Evolutionary conservation across 1,284 basidiomycete genomes (phyloP).

Genomic region (Ceratobasidium sp.): DNA sequence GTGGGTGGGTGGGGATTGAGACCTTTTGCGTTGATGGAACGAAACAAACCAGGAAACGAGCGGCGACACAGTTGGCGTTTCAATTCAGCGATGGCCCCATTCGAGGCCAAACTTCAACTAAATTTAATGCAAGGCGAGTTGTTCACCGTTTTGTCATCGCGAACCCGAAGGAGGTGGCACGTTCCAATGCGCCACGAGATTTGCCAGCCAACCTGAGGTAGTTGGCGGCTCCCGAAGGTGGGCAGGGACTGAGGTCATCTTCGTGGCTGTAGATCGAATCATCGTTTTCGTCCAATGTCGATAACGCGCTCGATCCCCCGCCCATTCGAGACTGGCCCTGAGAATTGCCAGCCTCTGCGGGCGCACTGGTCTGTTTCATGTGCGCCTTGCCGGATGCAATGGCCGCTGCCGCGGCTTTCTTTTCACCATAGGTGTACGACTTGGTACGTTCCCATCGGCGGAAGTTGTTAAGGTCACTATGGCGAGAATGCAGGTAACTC

Average conservation of each 20-base stretch:
- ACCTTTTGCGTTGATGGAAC: conserved; percentile 5
- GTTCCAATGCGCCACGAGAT: conserved; percentile 6
- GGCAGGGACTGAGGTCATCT: conserved; percentile 17
- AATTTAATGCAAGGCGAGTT: not conserved
- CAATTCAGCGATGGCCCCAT: not conserved
- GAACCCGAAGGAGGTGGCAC: conserved; percentile 29
- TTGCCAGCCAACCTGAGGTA: conserved; percentile 24
- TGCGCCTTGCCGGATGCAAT: conserved; percentile 42
- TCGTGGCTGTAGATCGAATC: conserved; percentile 52
- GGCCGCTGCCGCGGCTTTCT: conserved; percentile 40
- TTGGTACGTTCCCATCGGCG: conserved; percentile 80
- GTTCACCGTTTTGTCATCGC: conserved; percentile 23
- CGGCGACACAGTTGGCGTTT: conserved; percentile 1
- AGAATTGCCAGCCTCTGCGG: conserved; percentile 9
- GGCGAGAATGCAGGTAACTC: conserved; percentile 73
- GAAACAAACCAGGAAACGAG: not conserved
- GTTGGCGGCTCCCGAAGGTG: conserved; percentile 21
- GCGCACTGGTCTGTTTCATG: conserved; percentile 21
- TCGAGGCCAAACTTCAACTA: conserved; percentile 9
- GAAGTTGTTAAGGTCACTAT: conserved; percentile 88
- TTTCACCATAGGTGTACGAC: conserved; percentile 85
- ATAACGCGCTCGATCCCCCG: conserved; percentile 56
- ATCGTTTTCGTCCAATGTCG: conserved; percentile 68
- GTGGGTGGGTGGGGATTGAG: not conserved
- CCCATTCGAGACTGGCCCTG: conserved; percentile 48